phyloP scores from a whole-genome alignment of 2,329 filamentous ascomycete species.

The Pseudogymnoascus sp. region DNA sequence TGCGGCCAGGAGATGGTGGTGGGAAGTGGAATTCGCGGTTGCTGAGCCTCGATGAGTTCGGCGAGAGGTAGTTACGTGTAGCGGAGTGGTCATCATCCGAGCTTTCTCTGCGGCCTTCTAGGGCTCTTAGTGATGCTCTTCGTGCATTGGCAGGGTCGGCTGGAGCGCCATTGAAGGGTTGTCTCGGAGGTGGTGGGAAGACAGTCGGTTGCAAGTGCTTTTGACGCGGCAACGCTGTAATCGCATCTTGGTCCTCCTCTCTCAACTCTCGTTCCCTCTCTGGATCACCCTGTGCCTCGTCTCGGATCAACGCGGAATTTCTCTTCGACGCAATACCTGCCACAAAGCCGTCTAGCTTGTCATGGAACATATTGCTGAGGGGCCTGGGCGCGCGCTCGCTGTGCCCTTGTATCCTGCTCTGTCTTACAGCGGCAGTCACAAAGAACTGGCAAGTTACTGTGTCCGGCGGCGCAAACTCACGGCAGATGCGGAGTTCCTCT shows the following conservation, averaged over 20 bases:
- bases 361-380: slow-evolving; percentile 70
- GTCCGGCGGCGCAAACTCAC: slow-evolving; percentile 80
- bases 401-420: slow-evolving; percentile 17
- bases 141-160: slow-evolving; percentile 20
- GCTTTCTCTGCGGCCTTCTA: slow-evolving; percentile 37
- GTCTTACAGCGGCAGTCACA: slow-evolving; percentile 66
- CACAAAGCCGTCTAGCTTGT: slow-evolving; percentile 81
- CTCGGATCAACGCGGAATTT: slow-evolving; percentile 73
- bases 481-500: slow-evolving; percentile 85
- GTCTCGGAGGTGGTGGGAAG: slow-evolving; percentile 18
- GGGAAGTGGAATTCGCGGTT: slow-evolving; percentile 49
- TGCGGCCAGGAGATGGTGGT: slow-evolving; percentile 39
- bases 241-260: slow-evolving; percentile 74
- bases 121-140: slow-evolving; percentile 42
- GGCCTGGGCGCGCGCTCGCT: slow-evolving; percentile 50
- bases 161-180: not conserved
- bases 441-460: slow-evolving; percentile 92
- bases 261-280: slow-evolving; percentile 75
- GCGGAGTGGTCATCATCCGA: slow-evolving; percentile 38
- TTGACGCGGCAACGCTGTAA: slow-evolving; percentile 70
- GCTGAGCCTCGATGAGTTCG: slow-evolving; percentile 16
- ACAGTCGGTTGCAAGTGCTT: slow-evolving; percentile 54
- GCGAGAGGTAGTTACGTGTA: slow-evolving; percentile 26
- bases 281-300: slow-evolving; percentile 70
- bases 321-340: slow-evolving; percentile 80